A percentile compares a stretch with the other conserved stretches of the same genome.
phyloP scores from a whole-genome alignment of 208 protist genomes.

The Leptomonas seymouri region DNA sequence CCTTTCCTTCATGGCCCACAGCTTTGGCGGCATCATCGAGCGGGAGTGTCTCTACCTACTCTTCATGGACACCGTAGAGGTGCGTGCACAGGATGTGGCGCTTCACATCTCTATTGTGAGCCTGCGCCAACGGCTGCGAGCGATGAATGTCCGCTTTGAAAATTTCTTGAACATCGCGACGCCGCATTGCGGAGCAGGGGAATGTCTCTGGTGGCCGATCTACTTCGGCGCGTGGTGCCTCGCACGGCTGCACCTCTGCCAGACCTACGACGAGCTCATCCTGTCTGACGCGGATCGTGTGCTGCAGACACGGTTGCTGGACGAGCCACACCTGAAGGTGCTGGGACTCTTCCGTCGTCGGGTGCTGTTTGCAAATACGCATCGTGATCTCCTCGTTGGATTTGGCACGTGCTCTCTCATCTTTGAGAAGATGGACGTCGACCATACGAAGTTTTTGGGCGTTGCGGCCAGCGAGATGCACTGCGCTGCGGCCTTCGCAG shows the following conservation, averaged over 20 bases:
- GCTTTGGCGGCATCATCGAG: conserved; percentile 70
- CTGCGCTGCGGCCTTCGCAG: conserved; percentile 54
- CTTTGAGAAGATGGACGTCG: conserved; percentile 42
- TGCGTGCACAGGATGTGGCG: conserved; percentile 5
- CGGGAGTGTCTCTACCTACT: conserved; percentile 70
- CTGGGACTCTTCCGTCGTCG: conserved; percentile 58
- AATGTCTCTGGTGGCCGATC: conserved; percentile 53
- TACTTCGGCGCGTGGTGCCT: conserved; percentile 55
- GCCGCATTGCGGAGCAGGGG: conserved; percentile 64
- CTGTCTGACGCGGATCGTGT: conserved; percentile 41
- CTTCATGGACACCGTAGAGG: conserved; percentile 34
- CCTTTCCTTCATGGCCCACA: conserved; percentile 72
- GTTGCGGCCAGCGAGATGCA: conserved; percentile 16
- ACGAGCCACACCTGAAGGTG: conserved; percentile 44
- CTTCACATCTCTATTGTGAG: conserved; percentile 28
- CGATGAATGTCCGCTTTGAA: conserved; percentile 43
- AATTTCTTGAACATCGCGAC: conserved; percentile 72
- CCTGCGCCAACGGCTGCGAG: conserved; percentile 35
- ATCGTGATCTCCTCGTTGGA: conserved; percentile 72
- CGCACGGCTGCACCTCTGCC: conserved; percentile 34
- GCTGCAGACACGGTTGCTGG: conserved; percentile 48
- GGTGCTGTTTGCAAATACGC: conserved; percentile 72
- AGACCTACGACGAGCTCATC: conserved; percentile 59
- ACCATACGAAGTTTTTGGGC: conserved; percentile 46
- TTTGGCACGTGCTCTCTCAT: conserved; percentile 69